A percentile compares a stretch with the other conserved stretches of the same genome.
phyloP scores from a whole-genome alignment of 352 stramenopile genomes.

The Thraustotheca clavata region DNA sequence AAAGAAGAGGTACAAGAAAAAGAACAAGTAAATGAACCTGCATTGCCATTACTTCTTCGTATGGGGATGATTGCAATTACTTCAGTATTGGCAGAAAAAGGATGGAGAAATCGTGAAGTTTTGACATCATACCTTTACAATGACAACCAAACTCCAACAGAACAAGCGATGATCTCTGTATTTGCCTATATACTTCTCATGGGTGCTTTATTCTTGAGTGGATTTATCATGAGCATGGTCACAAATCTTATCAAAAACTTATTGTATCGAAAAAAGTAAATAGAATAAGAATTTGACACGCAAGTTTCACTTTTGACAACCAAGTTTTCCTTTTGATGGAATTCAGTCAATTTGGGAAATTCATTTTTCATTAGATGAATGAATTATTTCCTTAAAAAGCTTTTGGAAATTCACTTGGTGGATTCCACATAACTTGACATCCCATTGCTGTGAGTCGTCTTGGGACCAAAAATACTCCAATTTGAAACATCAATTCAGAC shows the following conservation, averaged over 20 bases:
- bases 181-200: conserved; percentile 78
- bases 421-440: not conserved
- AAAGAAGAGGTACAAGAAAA: too few species aligned
- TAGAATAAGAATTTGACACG: too few species aligned
- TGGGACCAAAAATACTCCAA: not conserved
- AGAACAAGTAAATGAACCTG: not conserved
- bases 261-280: not conserved
- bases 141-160: conserved; percentile 39
- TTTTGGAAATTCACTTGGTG: not conserved
- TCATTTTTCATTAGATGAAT: too few species aligned
- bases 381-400: not conserved
- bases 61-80: conserved; percentile 49
- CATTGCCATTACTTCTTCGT: conserved; percentile 40
- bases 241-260: conserved; percentile 1
- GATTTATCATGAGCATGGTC: conserved; percentile 44
- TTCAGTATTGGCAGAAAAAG: conserved; percentile 69
- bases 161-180: conserved; percentile 52
- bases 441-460: not conserved
- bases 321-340: too few species aligned
- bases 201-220: conserved; percentile 62
- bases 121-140: conserved; percentile 56
- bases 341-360: too few species aligned
- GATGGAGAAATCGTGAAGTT: conserved; percentile 64
- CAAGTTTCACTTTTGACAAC: too few species aligned
- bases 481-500: not conserved